Base-by-base conservation (phyloP, 1,284 basidiomycete species). In the Cutaneotrichosporon sp. region DNA sequence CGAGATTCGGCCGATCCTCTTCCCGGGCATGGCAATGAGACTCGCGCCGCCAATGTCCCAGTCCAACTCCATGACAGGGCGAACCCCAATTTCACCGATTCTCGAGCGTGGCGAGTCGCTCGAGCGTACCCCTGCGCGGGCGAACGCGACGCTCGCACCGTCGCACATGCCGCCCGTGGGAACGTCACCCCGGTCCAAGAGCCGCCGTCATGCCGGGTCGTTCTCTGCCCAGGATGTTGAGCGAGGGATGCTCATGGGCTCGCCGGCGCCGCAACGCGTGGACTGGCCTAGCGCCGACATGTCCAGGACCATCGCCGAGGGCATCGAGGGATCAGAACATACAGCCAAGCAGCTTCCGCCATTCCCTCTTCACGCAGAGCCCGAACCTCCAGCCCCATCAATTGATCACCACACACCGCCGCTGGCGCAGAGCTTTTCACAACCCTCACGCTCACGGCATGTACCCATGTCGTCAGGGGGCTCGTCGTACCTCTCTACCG, bases 141-240 rank as follows among this genome's bases (percentile, higher is more conserved):
- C 5, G 2, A 38, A 38, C 27, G 17, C 42, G 27, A n/a, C 46
- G 16, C 17, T 31, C 17, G n/a, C 35, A 14, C 29, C 25, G 2
- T 17, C 49, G 11, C 17, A 51, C 8, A 51, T 46, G 46, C 50
- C 54, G 11, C 46, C 50, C 0, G 26, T 48, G 10, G 52, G 52
- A 14, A 31, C 58, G 8, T 54, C 52, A 1, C 58, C 58, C 0
- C 67, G 41, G 74, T 51, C 82, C 79, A 62, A 80, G 80, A 57
- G 81, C 1, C 63, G 90, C n/a, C 80, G 91, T 20, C 88, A 94
- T 69, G 91, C 88, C 2, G 91, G 91, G 6, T 94, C 90, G 1
- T 96, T 94, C 77, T 92, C 89, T 60, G 85, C 81, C 31, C 87
- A 90, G 66, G 91, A 96, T 68, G 86, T 96, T 1, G 85, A 93